These are phyloP conservation scores for Candida maesae DNA, from an alignment of 805 yeast genomes.

Conservation along the genomic window DNA sequence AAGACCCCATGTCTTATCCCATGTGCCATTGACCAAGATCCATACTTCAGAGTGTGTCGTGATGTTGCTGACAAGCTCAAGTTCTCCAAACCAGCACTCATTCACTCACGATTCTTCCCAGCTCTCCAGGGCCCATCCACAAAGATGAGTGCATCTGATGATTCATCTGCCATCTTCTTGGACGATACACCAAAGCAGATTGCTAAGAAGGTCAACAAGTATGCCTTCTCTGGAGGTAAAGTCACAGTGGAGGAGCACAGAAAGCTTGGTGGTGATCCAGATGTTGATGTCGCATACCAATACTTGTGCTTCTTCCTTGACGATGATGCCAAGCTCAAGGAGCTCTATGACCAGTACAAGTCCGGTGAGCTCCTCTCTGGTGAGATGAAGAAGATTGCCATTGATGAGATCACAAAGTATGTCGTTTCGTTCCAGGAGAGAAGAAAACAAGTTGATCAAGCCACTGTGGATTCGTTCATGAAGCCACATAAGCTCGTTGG, in stretches of 20 bases:
- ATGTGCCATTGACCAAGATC: constrained; percentile 99
- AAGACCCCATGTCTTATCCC: constrained; percentile 97
- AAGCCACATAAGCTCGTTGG: constrained; percentile 75
- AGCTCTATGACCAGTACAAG: constrained; percentile 61
- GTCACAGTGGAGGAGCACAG: constrained; percentile 88
- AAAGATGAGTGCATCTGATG: constrained; percentile 95
- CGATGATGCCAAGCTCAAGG: constrained; percentile 75
- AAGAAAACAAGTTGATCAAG: constrained; percentile 64
- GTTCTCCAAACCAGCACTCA: constrained; percentile 84
- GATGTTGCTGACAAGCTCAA: constrained; percentile 94
- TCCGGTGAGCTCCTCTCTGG: constrained; percentile 85
- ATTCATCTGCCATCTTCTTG: constrained; percentile 88
- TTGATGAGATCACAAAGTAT: constrained; percentile 72
- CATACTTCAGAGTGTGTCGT: constrained; percentile 94
- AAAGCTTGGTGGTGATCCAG: constrained; percentile 87
- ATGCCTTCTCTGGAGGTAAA: constrained; percentile 95
- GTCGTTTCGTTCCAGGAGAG: constrained; percentile 79
- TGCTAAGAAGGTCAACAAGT: constrained; percentile 90
- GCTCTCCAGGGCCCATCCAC: constrained; percentile 95
- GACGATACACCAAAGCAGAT: constrained; percentile 91
- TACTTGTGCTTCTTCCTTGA: constrained; percentile 85
- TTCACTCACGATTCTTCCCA: constrained; percentile 96
- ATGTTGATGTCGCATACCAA: constrained; percentile 92
- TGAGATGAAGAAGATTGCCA: constrained; percentile 87
- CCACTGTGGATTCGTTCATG: constrained; percentile 64